Base-by-base conservation (phyloP, 2,329 filamentous ascomycete genomes). In the Penicillium sp. region DNA sequence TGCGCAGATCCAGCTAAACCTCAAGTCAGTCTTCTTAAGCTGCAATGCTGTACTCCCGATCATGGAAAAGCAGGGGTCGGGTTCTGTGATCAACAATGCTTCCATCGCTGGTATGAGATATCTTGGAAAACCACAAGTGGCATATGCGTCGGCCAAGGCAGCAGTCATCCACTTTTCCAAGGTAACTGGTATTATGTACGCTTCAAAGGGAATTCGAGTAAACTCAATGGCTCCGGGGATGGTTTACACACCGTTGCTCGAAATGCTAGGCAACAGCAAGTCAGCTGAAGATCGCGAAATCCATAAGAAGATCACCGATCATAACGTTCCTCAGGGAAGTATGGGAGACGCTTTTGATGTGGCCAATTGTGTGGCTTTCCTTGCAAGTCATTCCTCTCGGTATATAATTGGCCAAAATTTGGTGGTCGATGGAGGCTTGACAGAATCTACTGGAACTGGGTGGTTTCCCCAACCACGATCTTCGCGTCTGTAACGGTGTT, bases 341-440 rank as follows among this genome's bases (percentile, higher is more conserved):
- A 84, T 86, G 77, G 83, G 83, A 0, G 78, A 81, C 62, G 79
- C 82, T 0, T 82, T 80, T 71, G 84, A 86, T 65, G 80, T 86
- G 4, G 80, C 82, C 0, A 77, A 82, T 63, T 76, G 81, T 1
- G 81, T 77, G 4, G 61, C 81, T 10, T 86, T 84, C 57, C 70
- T 87, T 48, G 83, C 76, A 3, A 84, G 81, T 29, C 77, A 81
- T 39, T 81, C 84, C 54, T 80, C 83, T 2, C 75, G 71, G 29
- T 87, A 87, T 62, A 79, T 87, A 3, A 87, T 83, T 1, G 84
- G 84, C 0, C 76, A 80, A 61, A 76, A 78, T 62, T 68, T 82
- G 57, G 72, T 82, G 9, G 73, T 80, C 3, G 78, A 80, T 63
- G 78, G 77, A 0, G 78, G 76, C 3, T 40, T 55, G 17, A 49